Evolutionary conservation across 176 grass and related monocot species (phyloP), one percentile per base, ranked within the genome.

Genomic region (Oryza meridionalis): DNA sequence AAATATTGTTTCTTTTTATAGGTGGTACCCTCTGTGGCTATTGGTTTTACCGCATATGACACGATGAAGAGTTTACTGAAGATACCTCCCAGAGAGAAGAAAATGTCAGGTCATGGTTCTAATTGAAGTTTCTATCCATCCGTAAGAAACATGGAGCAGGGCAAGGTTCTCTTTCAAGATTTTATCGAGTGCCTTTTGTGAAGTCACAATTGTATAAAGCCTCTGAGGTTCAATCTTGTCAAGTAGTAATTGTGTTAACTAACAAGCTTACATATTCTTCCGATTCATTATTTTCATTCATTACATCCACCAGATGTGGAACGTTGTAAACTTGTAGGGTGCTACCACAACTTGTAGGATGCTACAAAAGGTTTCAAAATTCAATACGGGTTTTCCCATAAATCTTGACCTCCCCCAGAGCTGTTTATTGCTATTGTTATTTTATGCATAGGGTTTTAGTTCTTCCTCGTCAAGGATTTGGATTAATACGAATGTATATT

Each of bases 21-120:
- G 93, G 93, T 94, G 68, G 90, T 90, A 47, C 93, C 93, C 19
- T 92, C 93, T 3, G 90, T 94, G 19, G 93, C 90, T 35, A 90
- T 92, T 84, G 93, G 90, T 77, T 94, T 94, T 75, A 94, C 90
- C 9, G 90, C 90, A 71, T 94, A 92, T 49, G 88, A 94, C 83
- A 86, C 77, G 46, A 92, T 90, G 88, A 94, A 94, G 85, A 79
- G 75, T 86, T 77, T 90, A 40, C 66, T 94, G 63, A 89, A 76
- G 77, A 89, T 94, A 70, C 90, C 88, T 29, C 88, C 90, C 6
- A 81, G 93, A 70, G 87, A 88, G 82, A 92, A 86, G 47, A 67
- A 51, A 53, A 82, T 35, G 35, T 22, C 79, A 66, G 85, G n/a
- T n/a, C 24, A 84, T 69, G 62, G 68, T 75, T n/a, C 87, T 83